Evolutionary conservation across 192 early-diverging fungal species (phyloP).

Genomic region (Linnemannia schmuckeri): DNA sequence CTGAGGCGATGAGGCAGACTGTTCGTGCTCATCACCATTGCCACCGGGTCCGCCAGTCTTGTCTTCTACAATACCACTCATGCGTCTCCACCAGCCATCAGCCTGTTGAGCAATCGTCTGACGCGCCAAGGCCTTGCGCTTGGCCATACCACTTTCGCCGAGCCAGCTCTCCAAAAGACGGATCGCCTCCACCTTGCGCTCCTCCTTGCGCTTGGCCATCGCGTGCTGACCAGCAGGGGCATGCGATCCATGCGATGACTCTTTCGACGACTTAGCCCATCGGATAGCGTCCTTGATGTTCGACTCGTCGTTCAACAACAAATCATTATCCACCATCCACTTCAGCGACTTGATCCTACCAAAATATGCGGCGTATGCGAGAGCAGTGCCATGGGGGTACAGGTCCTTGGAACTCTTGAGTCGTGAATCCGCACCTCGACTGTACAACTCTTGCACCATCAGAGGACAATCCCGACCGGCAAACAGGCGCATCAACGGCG

Average conservation of each 20-base stretch:
- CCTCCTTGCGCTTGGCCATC: conserved; percentile 30
- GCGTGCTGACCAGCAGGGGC: conserved; percentile 13
- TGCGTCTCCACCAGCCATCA: conserved; percentile 43
- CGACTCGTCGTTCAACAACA: conserved; percentile 44
- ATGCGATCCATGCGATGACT: background rate
- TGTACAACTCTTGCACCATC: conserved; percentile 55
- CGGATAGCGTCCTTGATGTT: conserved; percentile 49
- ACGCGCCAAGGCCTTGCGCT: conserved; percentile 46
- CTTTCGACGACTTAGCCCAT: conserved; percentile 47
- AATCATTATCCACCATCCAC: conserved; percentile 54
- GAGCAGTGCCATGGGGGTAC: conserved; percentile 47
- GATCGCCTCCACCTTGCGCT: conserved; percentile 44
- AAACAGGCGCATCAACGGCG: conserved; percentile 43
- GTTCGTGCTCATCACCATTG: background rate
- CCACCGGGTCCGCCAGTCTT: conserved; percentile 11
- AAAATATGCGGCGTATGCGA: conserved; percentile 45
- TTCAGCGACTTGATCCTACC: conserved; percentile 44
- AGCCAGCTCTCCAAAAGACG: conserved; percentile 44
- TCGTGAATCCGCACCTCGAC: conserved; percentile 41
- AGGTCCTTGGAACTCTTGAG: conserved; percentile 54
- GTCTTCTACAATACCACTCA: conserved; percentile 49
- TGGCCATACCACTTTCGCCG: conserved; percentile 29
- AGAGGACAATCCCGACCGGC: conserved; percentile 52
- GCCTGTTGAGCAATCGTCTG: conserved; percentile 7
- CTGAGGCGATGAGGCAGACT: background rate